Percentiles rank a stretch among this genome's conserved stretches.
Evolutionary conservation across 2,329 filamentous ascomycete species (phyloP).

Genomic region (Corinectria fuckeliana): DNA sequence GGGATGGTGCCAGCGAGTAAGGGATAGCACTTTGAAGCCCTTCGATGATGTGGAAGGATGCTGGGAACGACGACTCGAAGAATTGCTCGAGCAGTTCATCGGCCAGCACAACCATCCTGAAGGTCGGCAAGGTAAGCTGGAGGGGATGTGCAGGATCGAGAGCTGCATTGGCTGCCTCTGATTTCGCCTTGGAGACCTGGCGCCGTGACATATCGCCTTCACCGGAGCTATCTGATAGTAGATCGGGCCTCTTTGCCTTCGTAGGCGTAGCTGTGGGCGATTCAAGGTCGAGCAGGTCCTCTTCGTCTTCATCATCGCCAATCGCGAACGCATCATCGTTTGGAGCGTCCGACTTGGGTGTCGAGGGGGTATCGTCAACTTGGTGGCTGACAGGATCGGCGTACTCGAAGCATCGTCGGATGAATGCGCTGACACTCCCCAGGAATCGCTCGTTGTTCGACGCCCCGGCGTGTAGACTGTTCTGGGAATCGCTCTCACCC

Average conservation of each 20-base stretch:
- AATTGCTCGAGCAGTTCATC: constrained; percentile 96
- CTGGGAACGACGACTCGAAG: constrained; percentile 94
- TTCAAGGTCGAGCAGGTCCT: constrained; percentile 68
- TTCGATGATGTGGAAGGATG: constrained; percentile 88
- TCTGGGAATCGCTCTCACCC: constrained; percentile 43
- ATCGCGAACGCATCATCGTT: constrained; percentile 70
- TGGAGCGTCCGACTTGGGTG: constrained; percentile 31
- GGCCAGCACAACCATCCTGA: constrained; percentile 97
- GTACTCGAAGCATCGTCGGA: constrained; percentile 95
- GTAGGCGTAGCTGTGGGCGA: constrained; percentile 52
- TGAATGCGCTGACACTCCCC: constrained; percentile 93
- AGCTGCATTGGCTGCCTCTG: constrained; percentile 84
- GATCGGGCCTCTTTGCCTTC: constrained; percentile 51
- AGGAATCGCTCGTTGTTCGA: constrained; percentile 87
- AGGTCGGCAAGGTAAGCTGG: constrained; percentile 95
- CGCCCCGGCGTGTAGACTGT: constrained; percentile 54
- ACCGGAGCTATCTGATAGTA: constrained; percentile 42
- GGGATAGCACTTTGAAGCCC: constrained; percentile 49
- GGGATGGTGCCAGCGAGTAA: constrained; percentile 59
- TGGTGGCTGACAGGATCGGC: constrained; percentile 81
- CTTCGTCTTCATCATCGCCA: constrained; percentile 71
- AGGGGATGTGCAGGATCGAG: constrained; percentile 92
- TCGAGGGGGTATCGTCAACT: constrained; percentile 40
- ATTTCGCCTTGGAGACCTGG: constrained; percentile 67
- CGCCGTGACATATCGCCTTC: constrained; percentile 35